Conservation (phyloP, 257 asterid genomes). For the Orobanche coerulescens region DNA sequence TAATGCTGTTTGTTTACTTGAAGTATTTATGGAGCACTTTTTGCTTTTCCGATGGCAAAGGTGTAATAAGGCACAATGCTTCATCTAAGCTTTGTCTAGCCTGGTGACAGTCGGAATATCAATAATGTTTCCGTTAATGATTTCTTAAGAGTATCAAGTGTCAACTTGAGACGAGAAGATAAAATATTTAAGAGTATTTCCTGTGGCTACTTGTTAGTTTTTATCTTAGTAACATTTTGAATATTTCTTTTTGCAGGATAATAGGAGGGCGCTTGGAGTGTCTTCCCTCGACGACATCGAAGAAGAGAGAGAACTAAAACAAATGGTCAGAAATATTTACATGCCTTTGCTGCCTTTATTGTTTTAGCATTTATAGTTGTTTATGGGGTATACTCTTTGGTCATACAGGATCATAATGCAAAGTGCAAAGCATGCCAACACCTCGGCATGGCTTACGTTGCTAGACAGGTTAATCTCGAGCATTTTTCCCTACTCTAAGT, state of each 20-base stretch:
- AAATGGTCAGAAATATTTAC: constrained; percentile 50
- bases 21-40: too few species aligned
- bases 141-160: too few species aligned
- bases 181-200: too few species aligned
- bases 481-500: neutral
- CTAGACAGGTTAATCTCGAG: constrained; percentile 57
- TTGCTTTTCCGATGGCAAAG: too few species aligned
- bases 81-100: neutral
- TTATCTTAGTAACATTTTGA: neutral
- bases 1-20: constrained; percentile 4
- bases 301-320: constrained; percentile 83
- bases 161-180: too few species aligned
- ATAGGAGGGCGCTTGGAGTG: constrained; percentile 76
- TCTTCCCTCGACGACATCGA: constrained; percentile 69
- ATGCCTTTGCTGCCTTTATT: neutral
- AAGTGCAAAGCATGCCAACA: constrained; percentile 84
- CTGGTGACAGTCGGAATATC: neutral
- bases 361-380: neutral
- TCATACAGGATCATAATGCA: constrained; percentile 72
- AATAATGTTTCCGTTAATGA: too few species aligned
- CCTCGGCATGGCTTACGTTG: constrained; percentile 74
- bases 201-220: too few species aligned
- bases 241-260: constrained; percentile 38
- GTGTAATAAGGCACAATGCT: too few species aligned
- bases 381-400: neutral